A percentile compares a stretch with the other conserved stretches of the same genome.
Evolutionary conservation across 129 eudicot genomes (phyloP).

Genomic region (Logfia minima): DNA sequence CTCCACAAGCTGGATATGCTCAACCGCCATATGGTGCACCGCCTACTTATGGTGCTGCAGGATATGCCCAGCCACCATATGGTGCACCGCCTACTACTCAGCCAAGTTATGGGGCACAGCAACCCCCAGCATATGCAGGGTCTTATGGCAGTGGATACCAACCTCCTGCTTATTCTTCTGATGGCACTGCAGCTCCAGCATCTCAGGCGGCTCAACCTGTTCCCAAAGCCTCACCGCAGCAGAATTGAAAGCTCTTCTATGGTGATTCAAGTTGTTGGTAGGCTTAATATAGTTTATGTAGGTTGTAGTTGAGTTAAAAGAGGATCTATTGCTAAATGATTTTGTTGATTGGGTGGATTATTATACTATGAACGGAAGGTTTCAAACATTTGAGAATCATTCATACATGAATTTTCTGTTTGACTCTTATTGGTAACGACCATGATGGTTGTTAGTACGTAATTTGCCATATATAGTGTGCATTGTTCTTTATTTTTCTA

Average conservation of each 20-base stretch:
- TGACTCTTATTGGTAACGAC: not conserved
- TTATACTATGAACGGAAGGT: slow-evolving; percentile 6
- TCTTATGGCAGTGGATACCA: slow-evolving; percentile 69
- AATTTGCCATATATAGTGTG: not conserved
- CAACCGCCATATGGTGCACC: slow-evolving; percentile 64
- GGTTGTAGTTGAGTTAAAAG: slow-evolving; percentile 30
- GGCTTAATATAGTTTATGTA: slow-evolving; percentile 24
- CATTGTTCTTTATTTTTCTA: not conserved
- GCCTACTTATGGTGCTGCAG: slow-evolving; percentile 48
- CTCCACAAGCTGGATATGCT: slow-evolving; percentile 49
- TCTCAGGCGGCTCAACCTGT: slow-evolving; percentile 55
- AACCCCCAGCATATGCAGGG: slow-evolving; percentile 45
- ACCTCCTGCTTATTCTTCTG: slow-evolving; percentile 64
- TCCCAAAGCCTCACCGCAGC: slow-evolving; percentile 69
- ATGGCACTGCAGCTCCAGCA: slow-evolving; percentile 42
- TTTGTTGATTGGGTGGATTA: slow-evolving; percentile 26
- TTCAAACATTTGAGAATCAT: slow-evolving; percentile 15
- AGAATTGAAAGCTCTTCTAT: slow-evolving; percentile 38
- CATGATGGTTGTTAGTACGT: not conserved
- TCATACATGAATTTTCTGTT: not conserved
- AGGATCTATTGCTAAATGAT: slow-evolving; percentile 25
- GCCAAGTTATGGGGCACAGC: slow-evolving; percentile 68
- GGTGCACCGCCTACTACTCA: slow-evolving; percentile 51
- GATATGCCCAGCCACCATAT: slow-evolving; percentile 62
- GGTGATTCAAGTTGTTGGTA: slow-evolving; percentile 4